A percentile compares a stretch with the other conserved stretches of the same genome.
These are phyloP conservation scores for Heliamphora exappendiculata DNA, from an alignment of 148 eudicot genomes.

Conservation along the genomic window DNA sequence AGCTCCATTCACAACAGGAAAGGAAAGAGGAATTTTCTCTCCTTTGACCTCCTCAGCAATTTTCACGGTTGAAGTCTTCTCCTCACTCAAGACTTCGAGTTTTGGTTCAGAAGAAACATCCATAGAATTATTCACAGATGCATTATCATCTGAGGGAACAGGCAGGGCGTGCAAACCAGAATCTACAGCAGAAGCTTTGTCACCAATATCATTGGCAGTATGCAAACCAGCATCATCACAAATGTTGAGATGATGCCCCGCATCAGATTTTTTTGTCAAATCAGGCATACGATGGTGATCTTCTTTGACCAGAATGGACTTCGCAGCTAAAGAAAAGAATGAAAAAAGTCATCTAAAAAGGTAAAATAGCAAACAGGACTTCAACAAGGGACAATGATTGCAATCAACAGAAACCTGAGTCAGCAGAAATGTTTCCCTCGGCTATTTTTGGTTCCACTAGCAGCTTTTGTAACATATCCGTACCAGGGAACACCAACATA, in stretches of 20 bases:
- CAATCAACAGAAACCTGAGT: slow-evolving; percentile 20
- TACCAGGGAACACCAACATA: slow-evolving; percentile 93
- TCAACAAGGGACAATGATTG: neutral
- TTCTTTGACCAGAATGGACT: slow-evolving; percentile 16
- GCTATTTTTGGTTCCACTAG: slow-evolving; percentile 31
- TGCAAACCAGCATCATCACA: slow-evolving; percentile 20
- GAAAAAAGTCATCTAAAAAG: slow-evolving; percentile 9
- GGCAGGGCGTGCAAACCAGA: slow-evolving; percentile 18
- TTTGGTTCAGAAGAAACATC: slow-evolving; percentile 18
- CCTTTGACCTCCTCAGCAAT: slow-evolving; percentile 6
- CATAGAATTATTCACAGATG: slow-evolving; percentile 9
- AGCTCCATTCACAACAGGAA: neutral
- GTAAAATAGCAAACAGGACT: neutral
- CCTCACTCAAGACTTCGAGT: slow-evolving; percentile 10
- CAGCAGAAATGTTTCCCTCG: slow-evolving; percentile 24
- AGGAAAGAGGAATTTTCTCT: neutral
- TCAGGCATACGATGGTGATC: slow-evolving; percentile 21
- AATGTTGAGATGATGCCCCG: slow-evolving; percentile 18
- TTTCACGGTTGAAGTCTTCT: neutral
- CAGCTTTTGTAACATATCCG: slow-evolving; percentile 82
- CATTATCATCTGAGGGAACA: slow-evolving; percentile 19
- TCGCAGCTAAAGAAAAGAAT: slow-evolving; percentile 22
- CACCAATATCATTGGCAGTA: slow-evolving; percentile 13
- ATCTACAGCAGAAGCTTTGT: slow-evolving; percentile 24
- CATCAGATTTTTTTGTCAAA: slow-evolving; percentile 24